Evolutionary conservation across 2,329 filamentous ascomycete species (phyloP).

Genomic region (Ophiosphaerella narmari): DNA sequence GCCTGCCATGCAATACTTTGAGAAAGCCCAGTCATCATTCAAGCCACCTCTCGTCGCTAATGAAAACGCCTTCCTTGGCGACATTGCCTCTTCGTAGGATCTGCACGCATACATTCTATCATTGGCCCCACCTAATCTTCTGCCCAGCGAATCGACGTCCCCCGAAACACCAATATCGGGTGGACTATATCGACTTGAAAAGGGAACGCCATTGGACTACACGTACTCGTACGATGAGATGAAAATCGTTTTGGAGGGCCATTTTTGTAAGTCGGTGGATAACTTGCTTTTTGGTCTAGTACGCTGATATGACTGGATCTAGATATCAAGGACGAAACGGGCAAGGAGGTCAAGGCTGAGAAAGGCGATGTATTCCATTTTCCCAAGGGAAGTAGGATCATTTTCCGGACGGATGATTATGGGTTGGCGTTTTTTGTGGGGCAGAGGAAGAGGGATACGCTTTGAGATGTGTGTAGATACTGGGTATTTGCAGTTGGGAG

Average conservation of each 20-base stretch:
- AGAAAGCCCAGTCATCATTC: slow-evolving; percentile 63
- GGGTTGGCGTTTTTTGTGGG: slow-evolving; percentile 64
- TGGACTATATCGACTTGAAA: slow-evolving; percentile 70
- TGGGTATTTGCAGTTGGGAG: too few relatives aligned
- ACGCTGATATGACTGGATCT: slow-evolving; percentile 10
- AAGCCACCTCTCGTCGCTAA: slow-evolving; percentile 69
- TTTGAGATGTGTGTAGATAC: not conserved
- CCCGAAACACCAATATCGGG: slow-evolving; percentile 64
- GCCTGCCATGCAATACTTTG: slow-evolving; percentile 56
- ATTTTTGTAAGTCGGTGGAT: slow-evolving; percentile 60
- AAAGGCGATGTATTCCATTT: slow-evolving; percentile 72
- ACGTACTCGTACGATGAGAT: slow-evolving; percentile 74
- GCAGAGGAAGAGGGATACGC: slow-evolving; percentile 42
- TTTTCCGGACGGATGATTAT: slow-evolving; percentile 65
- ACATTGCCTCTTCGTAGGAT: slow-evolving; percentile 61
- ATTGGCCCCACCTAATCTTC: not conserved
- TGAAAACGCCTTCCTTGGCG: slow-evolving; percentile 70
- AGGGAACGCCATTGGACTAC: slow-evolving; percentile 70
- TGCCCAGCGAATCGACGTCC: slow-evolving; percentile 56
- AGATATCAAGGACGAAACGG: slow-evolving; percentile 57
- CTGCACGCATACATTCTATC: not conserved
- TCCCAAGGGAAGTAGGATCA: slow-evolving; percentile 68
- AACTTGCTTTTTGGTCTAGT: not conserved
- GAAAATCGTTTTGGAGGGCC: slow-evolving; percentile 73
- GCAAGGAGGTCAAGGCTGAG: slow-evolving; percentile 62